Evolutionary conservation across 2,329 filamentous ascomycete genomes (phyloP).

Genomic region (Scorias spongiosa): DNA sequence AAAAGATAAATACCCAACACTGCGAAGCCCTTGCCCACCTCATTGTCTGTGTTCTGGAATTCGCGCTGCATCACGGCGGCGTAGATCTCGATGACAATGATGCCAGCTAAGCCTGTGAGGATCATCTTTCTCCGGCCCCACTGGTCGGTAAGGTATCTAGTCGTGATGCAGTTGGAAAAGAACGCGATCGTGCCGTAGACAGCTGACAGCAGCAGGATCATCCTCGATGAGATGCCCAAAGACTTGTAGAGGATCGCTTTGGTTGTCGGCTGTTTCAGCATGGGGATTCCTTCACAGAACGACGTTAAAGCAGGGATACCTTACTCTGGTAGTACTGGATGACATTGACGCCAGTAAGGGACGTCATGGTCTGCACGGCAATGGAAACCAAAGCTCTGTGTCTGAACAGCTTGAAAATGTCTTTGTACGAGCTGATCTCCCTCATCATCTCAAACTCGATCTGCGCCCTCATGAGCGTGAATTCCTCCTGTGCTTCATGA

Average conservation of each 20-base stretch:
- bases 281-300: too few species aligned
- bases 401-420: constrained; percentile 38
- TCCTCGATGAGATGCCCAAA: constrained; percentile 34
- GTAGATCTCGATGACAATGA: constrained; percentile 44
- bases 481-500: constrained; percentile 35
- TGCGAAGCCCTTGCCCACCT: constrained; percentile 43
- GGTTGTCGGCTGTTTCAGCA: too few species aligned
- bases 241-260: constrained; percentile 38
- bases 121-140: constrained; percentile 48
- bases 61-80: constrained; percentile 42
- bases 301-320: background rate
- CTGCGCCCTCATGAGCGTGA: constrained; percentile 34
- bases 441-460: constrained; percentile 41
- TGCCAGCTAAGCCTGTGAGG: constrained; percentile 34
- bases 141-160: constrained; percentile 38
- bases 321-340: constrained; percentile 27
- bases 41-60: constrained; percentile 41
- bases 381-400: constrained; percentile 39
- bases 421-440: constrained; percentile 36
- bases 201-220: constrained; percentile 38
- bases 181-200: constrained; percentile 42
- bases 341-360: constrained; percentile 40
- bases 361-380: constrained; percentile 43
- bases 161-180: constrained; percentile 35
- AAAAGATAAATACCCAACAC: constrained; percentile 46